These are phyloP conservation scores for Cyclotella atomus DNA, from an alignment of 108 stramenopile species.

Conservation along the genomic window DNA sequence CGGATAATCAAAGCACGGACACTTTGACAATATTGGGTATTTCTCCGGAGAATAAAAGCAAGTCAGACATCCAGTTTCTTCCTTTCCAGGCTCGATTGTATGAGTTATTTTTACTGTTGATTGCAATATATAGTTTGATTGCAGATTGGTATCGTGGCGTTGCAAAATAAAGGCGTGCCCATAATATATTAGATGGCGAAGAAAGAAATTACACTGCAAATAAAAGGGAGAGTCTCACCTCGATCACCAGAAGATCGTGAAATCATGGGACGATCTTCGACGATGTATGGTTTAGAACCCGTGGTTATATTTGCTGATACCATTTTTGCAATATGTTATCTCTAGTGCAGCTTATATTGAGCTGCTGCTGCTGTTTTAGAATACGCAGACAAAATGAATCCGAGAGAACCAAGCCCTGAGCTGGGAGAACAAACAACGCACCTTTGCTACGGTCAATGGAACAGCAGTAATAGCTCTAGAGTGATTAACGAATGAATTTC, in stretches of 20 bases:
- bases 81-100: constrained; percentile 50
- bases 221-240: constrained; percentile 33
- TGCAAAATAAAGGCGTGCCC: no score
- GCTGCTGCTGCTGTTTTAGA: no score
- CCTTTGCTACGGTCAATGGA: no score
- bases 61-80: constrained; percentile 56
- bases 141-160: no score
- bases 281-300: constrained; percentile 54
- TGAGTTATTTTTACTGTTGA: constrained; percentile 53
- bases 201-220: not conserved
- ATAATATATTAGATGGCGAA: no score
- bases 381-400: no score
- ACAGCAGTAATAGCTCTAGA: no score
- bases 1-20: constrained; percentile 60
- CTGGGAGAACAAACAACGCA: no score
- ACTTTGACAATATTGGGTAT: constrained; percentile 46
- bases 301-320: constrained; percentile 16
- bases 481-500: no score
- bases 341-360: not conserved
- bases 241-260: constrained; percentile 54
- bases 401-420: no score
- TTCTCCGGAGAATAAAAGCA: constrained; percentile 55
- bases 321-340: constrained; percentile 3
- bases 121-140: no score
- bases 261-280: constrained; percentile 61